These are phyloP conservation scores for Polyrhizophydium stewartii DNA, from an alignment of 371 early-diverging fungal genomes.

Conservation along the genomic window DNA sequence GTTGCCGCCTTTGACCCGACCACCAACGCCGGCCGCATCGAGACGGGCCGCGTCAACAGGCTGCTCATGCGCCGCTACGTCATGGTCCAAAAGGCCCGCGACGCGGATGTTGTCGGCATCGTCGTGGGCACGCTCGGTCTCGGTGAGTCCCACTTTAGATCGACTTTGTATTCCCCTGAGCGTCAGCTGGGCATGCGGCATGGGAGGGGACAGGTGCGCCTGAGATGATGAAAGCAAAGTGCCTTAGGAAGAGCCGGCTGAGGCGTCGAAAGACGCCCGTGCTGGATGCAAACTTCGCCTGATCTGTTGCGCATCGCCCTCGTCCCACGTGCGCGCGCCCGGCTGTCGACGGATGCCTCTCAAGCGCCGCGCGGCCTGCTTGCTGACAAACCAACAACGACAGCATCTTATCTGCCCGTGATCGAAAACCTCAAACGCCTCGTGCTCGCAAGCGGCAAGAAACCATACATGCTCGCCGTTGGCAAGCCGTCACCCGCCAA, in stretches of 20 bases:
- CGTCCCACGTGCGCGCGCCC: neutral
- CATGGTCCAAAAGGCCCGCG: constrained; percentile 86
- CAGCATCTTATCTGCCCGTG: constrained; percentile 78
- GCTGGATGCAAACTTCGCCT: constrained; percentile 1
- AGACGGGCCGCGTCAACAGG: constrained; percentile 60
- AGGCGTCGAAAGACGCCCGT: constrained; percentile 7
- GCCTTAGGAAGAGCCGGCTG: constrained; percentile 19
- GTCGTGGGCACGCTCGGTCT: constrained; percentile 95
- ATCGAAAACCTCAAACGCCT: constrained; percentile 74
- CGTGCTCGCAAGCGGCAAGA: constrained; percentile 69
- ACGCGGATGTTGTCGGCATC: constrained; percentile 89
- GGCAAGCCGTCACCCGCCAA: constrained; percentile 94
- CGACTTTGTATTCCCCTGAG: neutral
- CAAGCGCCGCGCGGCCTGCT: neutral
- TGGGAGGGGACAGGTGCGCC: too few relatives aligned
- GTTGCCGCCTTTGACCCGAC: constrained; percentile 52
- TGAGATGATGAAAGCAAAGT: constrained; percentile 12
- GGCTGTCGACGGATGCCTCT: neutral
- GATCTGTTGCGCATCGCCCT: neutral
- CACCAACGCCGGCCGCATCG: constrained; percentile 49
- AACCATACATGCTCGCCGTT: constrained; percentile 86
- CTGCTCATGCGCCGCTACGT: constrained; percentile 74
- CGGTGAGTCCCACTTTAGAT: too few relatives aligned
- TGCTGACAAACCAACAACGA: neutral
- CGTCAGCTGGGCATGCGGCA: too few relatives aligned